Percentiles rank a stretch among this genome's conserved stretches.
These are phyloP conservation scores for Prunus dulcis DNA, from an alignment of 306 rosid species.

Conservation along the genomic window DNA sequence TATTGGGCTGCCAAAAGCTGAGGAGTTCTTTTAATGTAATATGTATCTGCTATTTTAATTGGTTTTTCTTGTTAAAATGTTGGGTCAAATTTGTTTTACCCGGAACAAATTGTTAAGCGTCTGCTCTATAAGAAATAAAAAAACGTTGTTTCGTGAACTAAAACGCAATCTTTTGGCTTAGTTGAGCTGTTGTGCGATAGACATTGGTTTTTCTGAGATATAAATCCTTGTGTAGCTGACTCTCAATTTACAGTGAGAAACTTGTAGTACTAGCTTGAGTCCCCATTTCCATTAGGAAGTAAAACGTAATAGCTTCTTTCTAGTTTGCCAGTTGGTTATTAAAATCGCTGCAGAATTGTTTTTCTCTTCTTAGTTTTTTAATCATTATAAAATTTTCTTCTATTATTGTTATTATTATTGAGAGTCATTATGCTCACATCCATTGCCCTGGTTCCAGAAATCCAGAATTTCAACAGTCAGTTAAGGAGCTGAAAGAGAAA, in stretches of 20 bases:
- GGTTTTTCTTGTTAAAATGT: neutral
- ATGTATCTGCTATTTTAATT: neutral
- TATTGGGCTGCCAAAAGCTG: neutral
- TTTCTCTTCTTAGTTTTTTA: neutral
- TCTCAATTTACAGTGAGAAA: neutral
- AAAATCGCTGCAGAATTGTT: neutral
- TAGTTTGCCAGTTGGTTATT: neutral
- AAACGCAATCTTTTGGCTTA: neutral
- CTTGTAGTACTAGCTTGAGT: neutral
- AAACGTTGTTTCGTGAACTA: neutral
- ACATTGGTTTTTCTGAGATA: neutral
- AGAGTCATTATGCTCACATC: neutral
- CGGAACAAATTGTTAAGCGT: neutral
- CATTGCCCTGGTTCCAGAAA: constrained; percentile 42
- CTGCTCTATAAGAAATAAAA: neutral
- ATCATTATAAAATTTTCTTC: neutral
- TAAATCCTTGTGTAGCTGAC: neutral
- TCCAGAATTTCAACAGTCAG: constrained; percentile 68
- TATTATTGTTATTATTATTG: neutral
- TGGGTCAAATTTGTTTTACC: neutral
- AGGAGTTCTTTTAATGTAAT: neutral
- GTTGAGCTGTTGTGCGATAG: neutral
- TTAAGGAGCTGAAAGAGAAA: constrained; percentile 73
- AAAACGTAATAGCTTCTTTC: neutral
- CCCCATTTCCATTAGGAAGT: neutral